Conservation (phyloP, 345 rosid genomes). For the Pistacia atlantica region DNA sequence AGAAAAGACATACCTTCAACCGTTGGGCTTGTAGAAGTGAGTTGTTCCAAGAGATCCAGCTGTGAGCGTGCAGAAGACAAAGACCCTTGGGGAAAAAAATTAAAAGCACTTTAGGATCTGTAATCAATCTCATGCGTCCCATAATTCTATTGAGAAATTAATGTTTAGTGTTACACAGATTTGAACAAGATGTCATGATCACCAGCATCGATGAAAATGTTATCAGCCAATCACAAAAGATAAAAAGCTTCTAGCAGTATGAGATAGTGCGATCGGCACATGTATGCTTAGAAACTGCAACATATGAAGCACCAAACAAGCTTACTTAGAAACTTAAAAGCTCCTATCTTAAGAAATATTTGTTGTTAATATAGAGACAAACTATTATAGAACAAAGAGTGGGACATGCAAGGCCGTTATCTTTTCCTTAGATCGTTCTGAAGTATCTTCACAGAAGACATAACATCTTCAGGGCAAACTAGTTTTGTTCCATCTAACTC, state of each 20-base stretch:
- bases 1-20: constrained; percentile 48
- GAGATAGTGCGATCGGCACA: neutral
- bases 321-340: neutral
- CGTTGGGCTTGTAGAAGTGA: constrained; percentile 49
- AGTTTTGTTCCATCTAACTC: neutral
- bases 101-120: neutral
- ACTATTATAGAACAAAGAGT: neutral
- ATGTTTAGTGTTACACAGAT: neutral
- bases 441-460: neutral
- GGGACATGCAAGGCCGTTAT: neutral
- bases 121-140: neutral
- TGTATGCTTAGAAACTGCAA: neutral
- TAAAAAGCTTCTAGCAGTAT: neutral
- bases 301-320: neutral
- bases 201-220: too few species aligned
- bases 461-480: neutral
- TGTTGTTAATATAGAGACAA: neutral
- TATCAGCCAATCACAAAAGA: neutral
- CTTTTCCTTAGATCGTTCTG: neutral
- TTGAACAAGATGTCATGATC: neutral
- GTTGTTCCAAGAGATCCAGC: constrained; percentile 78
- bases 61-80: constrained; percentile 69
- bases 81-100: constrained; percentile 43
- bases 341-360: neutral
- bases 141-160: neutral